Evolutionary conservation across 495 filamentous ascomycete species (phyloP).

Genomic region (Physcia stellaris): DNA sequence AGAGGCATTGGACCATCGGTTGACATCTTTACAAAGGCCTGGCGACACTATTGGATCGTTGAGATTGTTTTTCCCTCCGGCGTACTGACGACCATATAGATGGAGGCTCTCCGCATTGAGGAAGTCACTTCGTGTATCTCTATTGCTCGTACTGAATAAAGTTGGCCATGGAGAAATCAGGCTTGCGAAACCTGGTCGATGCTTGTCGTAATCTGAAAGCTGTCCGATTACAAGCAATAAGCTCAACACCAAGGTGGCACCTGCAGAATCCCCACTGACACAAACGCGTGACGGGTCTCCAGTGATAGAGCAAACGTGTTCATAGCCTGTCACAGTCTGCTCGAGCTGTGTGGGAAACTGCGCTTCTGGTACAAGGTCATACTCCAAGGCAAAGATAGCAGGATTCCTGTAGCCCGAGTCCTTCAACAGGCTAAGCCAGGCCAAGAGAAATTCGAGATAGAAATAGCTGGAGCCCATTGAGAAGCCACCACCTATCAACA

Average conservation of each 20-base stretch:
- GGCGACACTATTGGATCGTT: constrained; percentile 50
- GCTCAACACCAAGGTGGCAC: constrained; percentile 52
- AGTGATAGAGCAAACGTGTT: constrained; percentile 42
- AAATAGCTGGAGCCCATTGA: constrained; percentile 66
- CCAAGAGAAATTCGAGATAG: constrained; percentile 65
- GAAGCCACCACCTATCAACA: constrained; percentile 53
- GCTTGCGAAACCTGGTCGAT: constrained; percentile 41
- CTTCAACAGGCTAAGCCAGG: constrained; percentile 44
- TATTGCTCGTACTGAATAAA: constrained; percentile 13
- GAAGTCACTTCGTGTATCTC: constrained; percentile 39
- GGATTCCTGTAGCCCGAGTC: constrained; percentile 52
- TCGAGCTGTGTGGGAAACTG: constrained; percentile 55
- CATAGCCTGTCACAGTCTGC: constrained; percentile 50
- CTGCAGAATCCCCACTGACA: constrained; percentile 62
- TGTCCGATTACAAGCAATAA: constrained; percentile 45
- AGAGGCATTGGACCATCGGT: constrained; percentile 46
- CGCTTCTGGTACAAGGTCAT: constrained; percentile 62
- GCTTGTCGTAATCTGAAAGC: constrained; percentile 18
- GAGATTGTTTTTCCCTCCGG: constrained; percentile 29
- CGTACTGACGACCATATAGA: constrained; percentile 51
- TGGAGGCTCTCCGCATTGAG: constrained; percentile 34
- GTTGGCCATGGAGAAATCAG: constrained; percentile 31
- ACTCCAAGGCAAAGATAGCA: constrained; percentile 65
- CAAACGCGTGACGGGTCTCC: constrained; percentile 41
- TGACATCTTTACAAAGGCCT: constrained; percentile 47